These are phyloP conservation scores for Amanita jacksonii DNA, from an alignment of 768 basidiomycete genomes.

Conservation along the genomic window DNA sequence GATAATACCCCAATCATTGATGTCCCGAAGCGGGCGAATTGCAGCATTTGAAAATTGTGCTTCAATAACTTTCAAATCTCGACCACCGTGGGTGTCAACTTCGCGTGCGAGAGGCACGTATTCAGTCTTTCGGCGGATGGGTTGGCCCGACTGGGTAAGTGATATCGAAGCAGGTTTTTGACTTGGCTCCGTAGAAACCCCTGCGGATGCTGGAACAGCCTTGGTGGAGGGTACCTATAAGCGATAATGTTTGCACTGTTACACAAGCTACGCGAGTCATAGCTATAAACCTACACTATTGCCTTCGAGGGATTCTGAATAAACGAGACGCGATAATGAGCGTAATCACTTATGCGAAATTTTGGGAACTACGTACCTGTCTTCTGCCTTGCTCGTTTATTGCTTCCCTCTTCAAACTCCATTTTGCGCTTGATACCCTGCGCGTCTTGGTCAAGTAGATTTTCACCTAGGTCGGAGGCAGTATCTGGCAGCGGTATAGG, in stretches of 20 bases:
- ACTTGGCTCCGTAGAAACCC: conserved; percentile 16
- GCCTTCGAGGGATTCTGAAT: conserved; percentile 38
- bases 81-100: conserved; percentile 69
- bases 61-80: conserved; percentile 62
- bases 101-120: conserved; percentile 78
- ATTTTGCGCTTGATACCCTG: conserved; percentile 67
- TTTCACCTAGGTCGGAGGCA: conserved; percentile 23
- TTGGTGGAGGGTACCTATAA: not conserved
- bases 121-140: conserved; percentile 74
- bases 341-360: too few relatives aligned
- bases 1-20: conserved; percentile 81
- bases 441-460: conserved; percentile 48
- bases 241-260: too few relatives aligned
- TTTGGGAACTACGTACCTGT: too few relatives aligned
- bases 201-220: conserved; percentile 13
- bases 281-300: conserved; percentile 29
- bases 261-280: too few relatives aligned
- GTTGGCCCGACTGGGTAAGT: conserved; percentile 31
- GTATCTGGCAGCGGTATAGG: conserved; percentile 2
- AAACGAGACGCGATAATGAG: not conserved
- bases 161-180: conserved; percentile 21
- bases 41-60: conserved; percentile 43
- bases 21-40: conserved; percentile 52
- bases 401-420: conserved; percentile 53
- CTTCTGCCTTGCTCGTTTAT: conserved; percentile 64